Percentiles rank a stretch among this genome's conserved stretches.
Conservation (phyloP, 2,329 filamentous ascomycete genomes). For the Beauveria medogensis region DNA sequence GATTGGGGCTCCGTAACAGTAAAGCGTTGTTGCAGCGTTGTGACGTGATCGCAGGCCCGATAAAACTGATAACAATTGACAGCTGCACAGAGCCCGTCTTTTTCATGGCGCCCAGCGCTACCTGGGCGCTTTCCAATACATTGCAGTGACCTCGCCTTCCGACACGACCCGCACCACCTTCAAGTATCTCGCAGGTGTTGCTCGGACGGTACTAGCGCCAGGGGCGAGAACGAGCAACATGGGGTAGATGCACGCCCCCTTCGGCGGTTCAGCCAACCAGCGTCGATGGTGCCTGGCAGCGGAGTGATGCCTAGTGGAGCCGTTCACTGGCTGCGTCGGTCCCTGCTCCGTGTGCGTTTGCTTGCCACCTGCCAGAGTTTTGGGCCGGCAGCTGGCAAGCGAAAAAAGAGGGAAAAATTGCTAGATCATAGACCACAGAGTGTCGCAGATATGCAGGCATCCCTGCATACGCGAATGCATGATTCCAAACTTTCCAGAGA, state of each 20-base stretch:
- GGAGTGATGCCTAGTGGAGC: not conserved
- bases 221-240: slow-evolving; percentile 6
- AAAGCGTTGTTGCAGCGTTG: not conserved
- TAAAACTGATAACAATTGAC: not conserved
- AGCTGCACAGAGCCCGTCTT: too few species aligned
- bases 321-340: not conserved
- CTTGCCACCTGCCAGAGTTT: not conserved
- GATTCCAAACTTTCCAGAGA: too few species aligned
- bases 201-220: slow-evolving; percentile 10
- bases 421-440: not conserved
- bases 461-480: not conserved
- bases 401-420: not conserved
- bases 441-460: not conserved
- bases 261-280: not conserved
- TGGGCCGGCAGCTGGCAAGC: not conserved
- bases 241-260: slow-evolving; percentile 8
- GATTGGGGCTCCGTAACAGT: not conserved
- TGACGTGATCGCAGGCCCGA: not conserved
- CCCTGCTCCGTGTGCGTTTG: not conserved
- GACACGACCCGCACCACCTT: not conserved
- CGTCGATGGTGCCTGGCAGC: not conserved
- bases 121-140: not conserved
- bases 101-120: not conserved
- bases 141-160: not conserved
- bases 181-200: not conserved